Evolutionary conservation across 768 basidiomycete genomes (phyloP), one percentile per base, ranked within the genome.

Genomic region (Leucocoprinus sp.): DNA sequence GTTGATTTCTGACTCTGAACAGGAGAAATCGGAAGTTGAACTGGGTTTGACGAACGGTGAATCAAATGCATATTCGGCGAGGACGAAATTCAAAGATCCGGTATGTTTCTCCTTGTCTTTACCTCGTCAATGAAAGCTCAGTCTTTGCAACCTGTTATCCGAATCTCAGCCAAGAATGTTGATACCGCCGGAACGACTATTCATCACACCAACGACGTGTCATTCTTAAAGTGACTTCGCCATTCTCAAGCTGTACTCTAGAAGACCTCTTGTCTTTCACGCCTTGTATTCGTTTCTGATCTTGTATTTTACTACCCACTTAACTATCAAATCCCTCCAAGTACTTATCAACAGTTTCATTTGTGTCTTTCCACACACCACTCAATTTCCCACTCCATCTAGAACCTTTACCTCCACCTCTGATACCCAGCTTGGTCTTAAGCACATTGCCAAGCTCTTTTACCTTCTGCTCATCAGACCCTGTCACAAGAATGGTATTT

Each of bases 381-480:
- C 60, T 68, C 45, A 70, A 73, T 58, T 88, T 83, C 8, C 87
- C 86, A 50, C 85, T 87, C 82, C 86, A 89, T 53, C 73, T 75
- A 14, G 65, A 52, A 1, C 84, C 86, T 55, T 83, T 87, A 3
- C 87, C 85, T 8, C 88, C 88, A 5, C 88, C 88, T 64, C 82
- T 90, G 37, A 84, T 68, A 7, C 68, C 67, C 22, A 84, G 64
- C 51, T 71, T 78, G 4, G 62, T 56, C 58, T 77, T 85, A 34
- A 84, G 57, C 19, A 58, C 65, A 2, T 79, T 79, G 2, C 83
- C 82, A 1, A 62, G 64, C 50, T 63, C 67, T 60, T 80, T 84
- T 14, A 85, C 80, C 8, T 62, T 64, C 42, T 72, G 66, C 28
- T 80, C 80, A 22, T 80, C 75, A 3, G 74, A 72, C 1, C 84